Conservation (phyloP, 176 grass and related monocot species). For the Echinochloa phyllopogon region DNA sequence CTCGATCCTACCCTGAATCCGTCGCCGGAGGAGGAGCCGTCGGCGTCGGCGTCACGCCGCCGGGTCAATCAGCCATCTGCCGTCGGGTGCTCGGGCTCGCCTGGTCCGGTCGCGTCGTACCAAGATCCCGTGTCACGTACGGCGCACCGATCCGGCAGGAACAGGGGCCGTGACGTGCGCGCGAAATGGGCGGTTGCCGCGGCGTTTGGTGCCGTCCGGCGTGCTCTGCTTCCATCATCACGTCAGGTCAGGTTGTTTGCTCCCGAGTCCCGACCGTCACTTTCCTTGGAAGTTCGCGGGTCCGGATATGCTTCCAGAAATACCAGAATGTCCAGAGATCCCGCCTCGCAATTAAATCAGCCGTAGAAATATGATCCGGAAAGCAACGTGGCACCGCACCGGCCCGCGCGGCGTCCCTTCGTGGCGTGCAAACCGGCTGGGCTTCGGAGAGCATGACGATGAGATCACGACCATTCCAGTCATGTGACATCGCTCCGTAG, state of each 20-base stretch:
- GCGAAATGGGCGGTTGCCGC: background rate
- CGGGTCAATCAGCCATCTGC: background rate
- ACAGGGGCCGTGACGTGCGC: background rate
- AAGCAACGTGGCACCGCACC: background rate
- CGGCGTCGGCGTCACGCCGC: conserved; percentile 8
- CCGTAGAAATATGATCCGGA: background rate
- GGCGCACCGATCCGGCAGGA: background rate
- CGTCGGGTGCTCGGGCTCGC: background rate
- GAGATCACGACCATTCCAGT: background rate
- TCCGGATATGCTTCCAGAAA: background rate
- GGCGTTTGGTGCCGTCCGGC: background rate
- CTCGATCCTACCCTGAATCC: background rate
- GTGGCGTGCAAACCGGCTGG: background rate
- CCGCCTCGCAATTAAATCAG: background rate
- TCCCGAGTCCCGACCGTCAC: background rate
- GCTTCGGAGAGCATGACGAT: background rate
- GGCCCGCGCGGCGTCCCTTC: background rate
- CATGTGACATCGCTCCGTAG: background rate
- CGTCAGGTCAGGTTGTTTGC: background rate
- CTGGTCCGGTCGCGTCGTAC: conserved; percentile 5
- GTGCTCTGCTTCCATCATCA: background rate
- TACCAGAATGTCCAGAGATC: background rate
- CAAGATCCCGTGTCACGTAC: background rate
- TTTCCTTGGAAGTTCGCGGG: background rate
- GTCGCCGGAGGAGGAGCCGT: background rate